Conservation (phyloP, 2,329 filamentous ascomycete genomes). For the Lecanicillium sp. region DNA sequence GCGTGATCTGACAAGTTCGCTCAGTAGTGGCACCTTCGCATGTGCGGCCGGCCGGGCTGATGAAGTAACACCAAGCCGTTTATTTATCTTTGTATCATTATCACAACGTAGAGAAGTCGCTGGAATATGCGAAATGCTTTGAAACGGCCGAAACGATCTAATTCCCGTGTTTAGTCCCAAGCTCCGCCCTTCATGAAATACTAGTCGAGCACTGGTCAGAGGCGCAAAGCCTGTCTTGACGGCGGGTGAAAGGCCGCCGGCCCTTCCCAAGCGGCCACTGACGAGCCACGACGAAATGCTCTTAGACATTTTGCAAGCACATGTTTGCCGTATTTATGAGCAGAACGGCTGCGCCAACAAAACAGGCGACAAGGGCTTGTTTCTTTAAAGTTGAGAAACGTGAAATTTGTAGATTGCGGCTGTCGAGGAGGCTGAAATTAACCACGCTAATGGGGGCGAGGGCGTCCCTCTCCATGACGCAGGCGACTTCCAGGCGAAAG, state of each 20-base stretch:
- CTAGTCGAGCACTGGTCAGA: conserved; percentile 6
- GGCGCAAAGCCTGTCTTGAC: conserved; percentile 7
- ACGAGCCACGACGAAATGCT: conserved; percentile 26
- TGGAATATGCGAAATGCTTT: too few relatives aligned
- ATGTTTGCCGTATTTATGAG: conserved; percentile 22
- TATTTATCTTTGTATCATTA: too few relatives aligned
- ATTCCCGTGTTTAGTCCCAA: background rate
- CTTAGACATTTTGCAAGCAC: conserved; percentile 33
- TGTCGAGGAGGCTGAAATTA: conserved; percentile 3
- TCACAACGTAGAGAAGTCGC: too few relatives aligned
- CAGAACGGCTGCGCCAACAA: conserved; percentile 9
- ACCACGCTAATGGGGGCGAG: conserved; percentile 4
- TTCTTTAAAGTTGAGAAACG: background rate
- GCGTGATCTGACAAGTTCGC: too few relatives aligned
- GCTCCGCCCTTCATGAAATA: background rate
- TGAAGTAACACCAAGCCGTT: too few relatives aligned
- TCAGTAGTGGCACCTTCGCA: too few relatives aligned
- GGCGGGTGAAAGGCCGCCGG: conserved; percentile 13
- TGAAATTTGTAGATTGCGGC: background rate
- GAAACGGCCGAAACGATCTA: too few relatives aligned
- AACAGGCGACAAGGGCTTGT: conserved; percentile 4
- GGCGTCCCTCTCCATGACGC: conserved; percentile 5
- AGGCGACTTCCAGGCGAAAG: conserved; percentile 1
- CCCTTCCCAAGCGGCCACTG: conserved; percentile 25
- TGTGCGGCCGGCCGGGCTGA: too few relatives aligned